Percentiles rank a stretch among this genome's conserved stretches.
phyloP scores from a whole-genome alignment of 2,329 filamentous ascomycete species.

The Claviceps sorghi region DNA sequence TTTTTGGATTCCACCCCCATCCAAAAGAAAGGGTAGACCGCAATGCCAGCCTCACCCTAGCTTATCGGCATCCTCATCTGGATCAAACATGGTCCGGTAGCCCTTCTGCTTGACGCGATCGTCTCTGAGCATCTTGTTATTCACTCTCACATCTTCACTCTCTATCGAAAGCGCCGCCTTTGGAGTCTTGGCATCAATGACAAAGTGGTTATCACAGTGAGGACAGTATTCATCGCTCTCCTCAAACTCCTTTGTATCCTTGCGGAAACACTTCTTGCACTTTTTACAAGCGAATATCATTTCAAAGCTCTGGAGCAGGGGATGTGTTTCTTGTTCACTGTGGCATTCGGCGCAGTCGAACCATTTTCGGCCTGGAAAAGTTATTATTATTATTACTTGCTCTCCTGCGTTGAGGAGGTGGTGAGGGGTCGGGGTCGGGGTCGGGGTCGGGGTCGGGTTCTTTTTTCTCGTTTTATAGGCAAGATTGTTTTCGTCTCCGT shows the following conservation, averaged over 20 bases:
- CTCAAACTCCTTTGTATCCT: slow-evolving; percentile 82
- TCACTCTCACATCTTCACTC: slow-evolving; percentile 75
- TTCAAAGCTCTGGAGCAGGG: slow-evolving; percentile 62
- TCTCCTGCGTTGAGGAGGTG: neutral
- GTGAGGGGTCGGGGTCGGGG: neutral
- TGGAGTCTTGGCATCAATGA: slow-evolving; percentile 75
- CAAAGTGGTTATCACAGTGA: slow-evolving; percentile 97
- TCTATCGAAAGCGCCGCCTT: slow-evolving; percentile 76
- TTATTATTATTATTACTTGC: neutral
- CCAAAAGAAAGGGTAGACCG: neutral
- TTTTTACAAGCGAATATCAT: slow-evolving; percentile 98
- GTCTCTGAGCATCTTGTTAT: slow-evolving; percentile 86
- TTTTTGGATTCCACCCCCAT: neutral
- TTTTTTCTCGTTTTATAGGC: neutral
- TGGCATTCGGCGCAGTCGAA: slow-evolving; percentile 98
- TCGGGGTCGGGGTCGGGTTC: neutral
- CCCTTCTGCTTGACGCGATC: slow-evolving; percentile 54
- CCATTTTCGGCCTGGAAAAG: slow-evolving; percentile 70
- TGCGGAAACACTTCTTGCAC: slow-evolving; percentile 96
- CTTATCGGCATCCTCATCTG: slow-evolving; percentile 58
- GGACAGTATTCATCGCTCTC: slow-evolving; percentile 98
- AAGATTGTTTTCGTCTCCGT: neutral
- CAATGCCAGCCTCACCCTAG: slow-evolving; percentile 42
- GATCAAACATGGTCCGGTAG: slow-evolving; percentile 56
- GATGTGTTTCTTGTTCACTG: slow-evolving; percentile 62